Percentiles rank a stretch among this genome's conserved stretches.
phyloP scores from a whole-genome alignment of 768 basidiomycete genomes.

The Mycena filopes region DNA sequence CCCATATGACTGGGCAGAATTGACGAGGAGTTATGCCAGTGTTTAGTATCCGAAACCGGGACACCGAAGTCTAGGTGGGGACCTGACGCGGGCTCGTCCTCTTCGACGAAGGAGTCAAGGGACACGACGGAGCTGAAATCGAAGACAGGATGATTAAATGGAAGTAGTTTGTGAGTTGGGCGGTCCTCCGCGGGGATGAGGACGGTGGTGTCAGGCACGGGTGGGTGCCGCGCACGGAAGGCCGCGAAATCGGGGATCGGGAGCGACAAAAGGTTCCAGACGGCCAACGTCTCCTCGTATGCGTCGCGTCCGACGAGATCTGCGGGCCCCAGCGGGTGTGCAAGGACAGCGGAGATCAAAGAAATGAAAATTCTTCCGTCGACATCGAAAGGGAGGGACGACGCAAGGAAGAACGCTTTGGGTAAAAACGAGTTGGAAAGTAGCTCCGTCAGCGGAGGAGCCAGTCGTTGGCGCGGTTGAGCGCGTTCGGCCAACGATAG shows the following conservation, averaged over 20 bases:
- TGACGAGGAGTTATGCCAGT: constrained; percentile 68
- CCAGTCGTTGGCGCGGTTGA: constrained; percentile 41
- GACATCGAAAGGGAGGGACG: constrained; percentile 51
- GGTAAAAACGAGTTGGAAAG: constrained; percentile 55
- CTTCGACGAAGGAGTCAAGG: constrained; percentile 31
- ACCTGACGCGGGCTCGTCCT: constrained; percentile 15
- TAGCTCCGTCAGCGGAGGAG: constrained; percentile 40
- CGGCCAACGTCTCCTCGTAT: constrained; percentile 30
- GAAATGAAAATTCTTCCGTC: constrained; percentile 64
- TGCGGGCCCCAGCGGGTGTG: constrained; percentile 40
- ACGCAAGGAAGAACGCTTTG: constrained; percentile 43
- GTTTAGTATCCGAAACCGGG: constrained; percentile 60
- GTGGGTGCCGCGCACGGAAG: constrained; percentile 2
- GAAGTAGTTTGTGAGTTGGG: constrained; percentile 40
- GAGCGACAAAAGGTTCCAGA: constrained; percentile 39
- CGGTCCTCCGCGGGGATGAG: not conserved
- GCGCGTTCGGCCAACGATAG: constrained; percentile 52
- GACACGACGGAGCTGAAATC: constrained; percentile 39
- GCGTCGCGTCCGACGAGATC: constrained; percentile 37
- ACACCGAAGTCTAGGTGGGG: constrained; percentile 52
- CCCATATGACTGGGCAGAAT: constrained; percentile 67
- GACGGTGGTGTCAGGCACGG: not conserved
- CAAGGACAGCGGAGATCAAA: constrained; percentile 51
- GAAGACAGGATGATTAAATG: constrained; percentile 51
- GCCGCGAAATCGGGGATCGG: constrained; percentile 36